Percentiles rank a stretch among this genome's conserved stretches.
phyloP scores from a whole-genome alignment of 1,284 basidiomycete species.

The Takashimella koratensis region DNA sequence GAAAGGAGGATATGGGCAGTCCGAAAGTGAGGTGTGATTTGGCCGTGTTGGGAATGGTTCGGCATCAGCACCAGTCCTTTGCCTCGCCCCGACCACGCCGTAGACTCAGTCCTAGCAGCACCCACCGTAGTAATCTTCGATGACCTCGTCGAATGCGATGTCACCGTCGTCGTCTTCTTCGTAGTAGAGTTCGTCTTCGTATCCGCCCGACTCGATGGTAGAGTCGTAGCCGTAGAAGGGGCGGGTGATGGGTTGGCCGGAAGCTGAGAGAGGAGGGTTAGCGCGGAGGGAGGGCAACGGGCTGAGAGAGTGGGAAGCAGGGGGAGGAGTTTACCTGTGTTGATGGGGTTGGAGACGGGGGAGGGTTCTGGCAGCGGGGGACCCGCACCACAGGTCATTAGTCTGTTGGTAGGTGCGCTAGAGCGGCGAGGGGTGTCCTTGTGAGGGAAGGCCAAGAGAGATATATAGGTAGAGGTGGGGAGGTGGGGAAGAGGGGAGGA shows the following conservation, averaged over 20 bases:
- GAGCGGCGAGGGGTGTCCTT: neutral
- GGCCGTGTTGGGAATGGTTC: too few relatives aligned
- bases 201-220: conserved; percentile 14
- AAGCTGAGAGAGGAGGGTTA: conserved; percentile 5
- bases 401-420: neutral
- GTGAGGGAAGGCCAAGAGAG: neutral
- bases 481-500: too few relatives aligned
- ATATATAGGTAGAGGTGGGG: too few relatives aligned
- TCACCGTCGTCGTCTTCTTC: conserved; percentile 35
- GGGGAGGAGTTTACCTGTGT: neutral
- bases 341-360: neutral
- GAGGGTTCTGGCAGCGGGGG: neutral
- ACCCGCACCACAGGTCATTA: neutral
- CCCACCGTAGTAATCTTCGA: conserved; percentile 31
- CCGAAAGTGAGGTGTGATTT: too few relatives aligned
- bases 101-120: too few relatives aligned
- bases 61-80: too few relatives aligned
- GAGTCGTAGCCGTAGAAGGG: conserved; percentile 23
- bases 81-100: too few relatives aligned
- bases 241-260: conserved; percentile 9
- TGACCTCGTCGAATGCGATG: conserved; percentile 11
- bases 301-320: neutral
- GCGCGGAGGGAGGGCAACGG: neutral
- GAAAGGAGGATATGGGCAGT: too few relatives aligned
- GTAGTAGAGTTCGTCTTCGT: conserved; percentile 15